Conservation (phyloP, 768 basidiomycete genomes). For the Pisolithus sp. region DNA sequence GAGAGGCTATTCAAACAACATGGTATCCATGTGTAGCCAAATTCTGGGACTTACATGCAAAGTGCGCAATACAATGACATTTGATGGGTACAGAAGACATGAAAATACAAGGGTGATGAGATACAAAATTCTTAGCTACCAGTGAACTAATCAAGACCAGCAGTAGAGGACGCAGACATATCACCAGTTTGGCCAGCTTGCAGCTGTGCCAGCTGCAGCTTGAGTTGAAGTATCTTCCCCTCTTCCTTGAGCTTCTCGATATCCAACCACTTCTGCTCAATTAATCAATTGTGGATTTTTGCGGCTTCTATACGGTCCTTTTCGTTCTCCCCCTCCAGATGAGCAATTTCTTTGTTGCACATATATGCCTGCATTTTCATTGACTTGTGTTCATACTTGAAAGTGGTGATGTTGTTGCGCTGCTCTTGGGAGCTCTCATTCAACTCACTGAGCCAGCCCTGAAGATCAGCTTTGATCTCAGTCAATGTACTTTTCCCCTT, state of each 20-base stretch:
- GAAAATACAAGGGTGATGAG: neutral
- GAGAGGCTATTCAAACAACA: no score
- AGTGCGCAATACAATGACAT: no score
- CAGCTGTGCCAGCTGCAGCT: neutral
- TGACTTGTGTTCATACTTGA: neutral
- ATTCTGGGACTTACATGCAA: no score
- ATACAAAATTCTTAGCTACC: neutral
- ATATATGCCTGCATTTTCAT: neutral
- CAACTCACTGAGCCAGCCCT: neutral
- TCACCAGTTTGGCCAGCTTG: neutral
- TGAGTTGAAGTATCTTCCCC: neutral
- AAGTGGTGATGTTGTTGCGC: neutral
- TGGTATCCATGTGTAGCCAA: no score
- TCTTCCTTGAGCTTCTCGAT: neutral
- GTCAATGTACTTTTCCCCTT: neutral
- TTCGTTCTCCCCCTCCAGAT: neutral
- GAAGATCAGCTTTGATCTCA: neutral
- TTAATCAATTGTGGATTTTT: neutral
- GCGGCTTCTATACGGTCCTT: neutral
- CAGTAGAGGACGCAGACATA: neutral
- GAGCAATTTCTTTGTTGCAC: neutral
- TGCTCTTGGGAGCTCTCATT: neutral
- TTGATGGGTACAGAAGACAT: no score
- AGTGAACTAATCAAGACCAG: neutral
- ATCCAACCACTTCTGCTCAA: neutral